A percentile compares a stretch with the other conserved stretches of the same genome.
Conservation (phyloP, 331 rosid species). For the Spiraea crenata region DNA sequence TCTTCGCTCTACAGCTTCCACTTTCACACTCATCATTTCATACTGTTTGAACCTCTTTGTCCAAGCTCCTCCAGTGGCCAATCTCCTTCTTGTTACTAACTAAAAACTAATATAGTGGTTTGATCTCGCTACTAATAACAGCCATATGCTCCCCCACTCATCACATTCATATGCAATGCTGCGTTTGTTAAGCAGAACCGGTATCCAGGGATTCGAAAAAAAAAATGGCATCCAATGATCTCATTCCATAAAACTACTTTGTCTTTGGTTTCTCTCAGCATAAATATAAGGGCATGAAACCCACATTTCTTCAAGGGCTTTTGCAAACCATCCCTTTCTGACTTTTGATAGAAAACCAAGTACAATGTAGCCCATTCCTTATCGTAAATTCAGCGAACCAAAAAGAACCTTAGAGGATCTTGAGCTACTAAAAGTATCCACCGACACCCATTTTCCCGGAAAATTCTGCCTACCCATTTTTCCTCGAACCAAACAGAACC, state of each 20-base stretch:
- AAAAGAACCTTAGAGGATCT: no score
- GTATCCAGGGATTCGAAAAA: no score
- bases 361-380: background rate
- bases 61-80: background rate
- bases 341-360: background rate
- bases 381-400: no score
- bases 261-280: no score
- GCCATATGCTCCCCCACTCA: no score
- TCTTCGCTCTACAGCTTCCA: background rate
- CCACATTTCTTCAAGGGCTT: background rate
- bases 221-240: no score
- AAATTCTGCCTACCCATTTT: background rate
- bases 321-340: background rate
- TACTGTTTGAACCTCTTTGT: background rate
- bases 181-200: no score
- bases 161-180: no score
- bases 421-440: no score
- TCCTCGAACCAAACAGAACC: constrained; percentile 1
- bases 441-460: background rate
- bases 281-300: background rate
- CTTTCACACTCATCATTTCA: constrained; percentile 4
- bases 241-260: no score
- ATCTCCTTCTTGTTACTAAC: background rate
- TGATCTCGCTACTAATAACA: background rate
- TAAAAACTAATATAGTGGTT: background rate